phyloP scores from a whole-genome alignment of 2,329 filamentous ascomycete species.

The Trichoderma hamatum region DNA sequence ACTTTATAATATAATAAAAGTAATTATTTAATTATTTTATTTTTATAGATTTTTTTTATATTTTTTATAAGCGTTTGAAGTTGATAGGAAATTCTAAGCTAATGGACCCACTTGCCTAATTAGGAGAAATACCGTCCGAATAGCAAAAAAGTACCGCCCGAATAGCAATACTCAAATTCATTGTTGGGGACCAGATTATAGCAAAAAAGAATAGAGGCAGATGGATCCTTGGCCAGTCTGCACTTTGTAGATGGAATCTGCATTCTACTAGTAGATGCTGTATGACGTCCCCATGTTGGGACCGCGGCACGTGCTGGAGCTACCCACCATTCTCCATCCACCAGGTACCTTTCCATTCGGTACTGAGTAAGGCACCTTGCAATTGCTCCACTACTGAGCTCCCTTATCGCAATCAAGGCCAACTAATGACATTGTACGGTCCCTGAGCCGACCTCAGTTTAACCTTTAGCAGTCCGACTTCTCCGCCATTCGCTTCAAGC shows the following conservation, averaged over 20 bases:
- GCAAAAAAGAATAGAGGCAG: neutral
- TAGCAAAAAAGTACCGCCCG: no score
- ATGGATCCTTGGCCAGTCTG: neutral
- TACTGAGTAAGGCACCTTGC: neutral
- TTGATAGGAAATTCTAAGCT: no score
- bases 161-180: no score
- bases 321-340: neutral
- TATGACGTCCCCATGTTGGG: slow-evolving; percentile 6
- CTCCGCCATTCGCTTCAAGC: neutral
- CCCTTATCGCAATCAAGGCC: slow-evolving; percentile 22
- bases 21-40: no score
- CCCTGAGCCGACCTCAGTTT: neutral
- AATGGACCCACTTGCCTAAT: no score
- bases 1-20: no score
- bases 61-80: no score
- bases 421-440: neutral
- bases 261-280: neutral
- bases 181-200: neutral
- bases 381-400: slow-evolving; percentile 2
- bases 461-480: neutral
- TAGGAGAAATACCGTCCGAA: no score
- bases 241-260: neutral
- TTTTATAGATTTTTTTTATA: no score
- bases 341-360: neutral
- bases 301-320: slow-evolving; percentile 11